Evolutionary conservation across 2,329 filamentous ascomycete species (phyloP).

Genomic region (Metarhizium guizhouense): DNA sequence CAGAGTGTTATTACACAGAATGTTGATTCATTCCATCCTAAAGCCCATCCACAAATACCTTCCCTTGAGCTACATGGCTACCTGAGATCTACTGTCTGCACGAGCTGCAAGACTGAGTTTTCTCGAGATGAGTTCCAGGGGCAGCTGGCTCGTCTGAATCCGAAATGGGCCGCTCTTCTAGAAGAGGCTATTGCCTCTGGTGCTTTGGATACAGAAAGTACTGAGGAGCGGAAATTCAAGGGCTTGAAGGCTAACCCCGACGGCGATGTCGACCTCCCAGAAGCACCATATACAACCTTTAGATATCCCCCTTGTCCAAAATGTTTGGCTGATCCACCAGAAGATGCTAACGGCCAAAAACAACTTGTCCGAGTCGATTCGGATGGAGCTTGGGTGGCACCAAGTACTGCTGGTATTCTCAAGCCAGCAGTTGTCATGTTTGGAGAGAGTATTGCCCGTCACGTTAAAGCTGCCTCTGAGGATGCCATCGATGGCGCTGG

Average conservation of each 20-base stretch:
- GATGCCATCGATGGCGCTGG: constrained; percentile 68
- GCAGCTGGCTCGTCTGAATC: constrained; percentile 70
- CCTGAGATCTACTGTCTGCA: constrained; percentile 71
- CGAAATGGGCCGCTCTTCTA: constrained; percentile 74
- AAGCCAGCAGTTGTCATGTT: constrained; percentile 97
- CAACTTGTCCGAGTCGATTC: constrained; percentile 59
- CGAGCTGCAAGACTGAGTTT: constrained; percentile 65
- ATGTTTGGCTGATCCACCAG: constrained; percentile 59
- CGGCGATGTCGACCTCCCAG: constrained; percentile 84
- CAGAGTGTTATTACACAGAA: constrained; percentile 85
- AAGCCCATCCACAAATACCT: constrained; percentile 62
- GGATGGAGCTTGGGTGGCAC: constrained; percentile 68
- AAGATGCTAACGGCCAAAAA: constrained; percentile 41
- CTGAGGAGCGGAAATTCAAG: constrained; percentile 53
- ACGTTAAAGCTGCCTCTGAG: constrained; percentile 70
- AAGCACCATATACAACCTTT: constrained; percentile 81
- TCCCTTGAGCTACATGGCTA: constrained; percentile 90
- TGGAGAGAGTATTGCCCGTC: constrained; percentile 69
- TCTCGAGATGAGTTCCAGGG: constrained; percentile 67
- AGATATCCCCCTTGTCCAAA: constrained; percentile 82
- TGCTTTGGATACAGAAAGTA: constrained; percentile 70
- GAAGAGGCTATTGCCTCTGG: constrained; percentile 62
- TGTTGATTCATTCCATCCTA: constrained; percentile 86
- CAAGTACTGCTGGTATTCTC: constrained; percentile 65
- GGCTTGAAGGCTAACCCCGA: constrained; percentile 86